Base-by-base conservation (phyloP, 345 rosid genomes). In the Angophora floribunda region DNA sequence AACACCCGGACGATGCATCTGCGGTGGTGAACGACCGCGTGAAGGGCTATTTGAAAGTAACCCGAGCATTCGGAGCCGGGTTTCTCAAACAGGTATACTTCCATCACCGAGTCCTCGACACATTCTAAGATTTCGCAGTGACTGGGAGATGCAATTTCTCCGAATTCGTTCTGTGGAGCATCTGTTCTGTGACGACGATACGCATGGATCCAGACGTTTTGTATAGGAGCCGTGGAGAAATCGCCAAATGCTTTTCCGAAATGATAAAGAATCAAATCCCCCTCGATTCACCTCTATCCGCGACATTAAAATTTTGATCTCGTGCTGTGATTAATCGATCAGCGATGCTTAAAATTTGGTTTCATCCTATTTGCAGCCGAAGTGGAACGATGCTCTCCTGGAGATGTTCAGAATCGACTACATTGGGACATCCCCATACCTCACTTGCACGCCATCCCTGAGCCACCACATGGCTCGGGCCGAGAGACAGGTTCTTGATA, bases 1-100 rank as follows among this genome's bases (percentile, higher is more conserved):
- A 95, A 86, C 99, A 97, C 87, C 96, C 96, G 17, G 98, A 95
- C 88, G 99, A 97, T 90, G 93, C 93, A 51, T 90, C 92, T 21
- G 96, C 98, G 3, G 87, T 97, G 36, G 90, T 92, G 89, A 97
- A 97, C 85, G 98, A 96, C 52, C 94, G 99, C 85, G 99, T 97
- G 7, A 97, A 97, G 89, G 99, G 99, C 86, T 96, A 95, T 61
- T 89, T 97, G 93, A 97, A 95, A 93, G 99, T 96, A 88, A 97
- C 98, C 89, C 96, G 99, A 17, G 99, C 99, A 30, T 97, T 97
- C 63, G 99, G 99, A 9, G 98, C 97, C 45, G 99, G 99, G 32
- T 96, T 96, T 92, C 98, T 97, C 86, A 97, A 97, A 90, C 96
- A 96, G 97, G 99, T 97, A 93, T 11, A 41, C 84, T 41, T 75